A percentile compares a stretch with the other conserved stretches of the same genome.
These are phyloP conservation scores for Gaillardinia entomophila DNA, from an alignment of 805 yeast species.

Conservation along the genomic window DNA sequence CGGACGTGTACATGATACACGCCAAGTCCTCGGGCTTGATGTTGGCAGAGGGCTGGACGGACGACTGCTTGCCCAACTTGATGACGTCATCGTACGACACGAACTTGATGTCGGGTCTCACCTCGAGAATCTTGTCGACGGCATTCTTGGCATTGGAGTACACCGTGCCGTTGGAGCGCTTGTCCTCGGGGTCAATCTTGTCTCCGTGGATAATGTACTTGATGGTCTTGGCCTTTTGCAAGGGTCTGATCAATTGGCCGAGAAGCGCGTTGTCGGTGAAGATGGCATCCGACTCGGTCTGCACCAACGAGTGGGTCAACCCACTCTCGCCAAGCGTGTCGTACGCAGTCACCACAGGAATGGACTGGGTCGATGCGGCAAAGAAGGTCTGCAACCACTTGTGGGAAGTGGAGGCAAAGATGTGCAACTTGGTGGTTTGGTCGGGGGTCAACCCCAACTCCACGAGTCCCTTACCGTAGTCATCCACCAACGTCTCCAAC, in stretches of 20 bases:
- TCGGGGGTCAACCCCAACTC: conserved; percentile 65
- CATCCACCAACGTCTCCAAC: conserved; percentile 42
- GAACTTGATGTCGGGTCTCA: conserved; percentile 75
- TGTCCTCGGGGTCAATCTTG: conserved; percentile 53
- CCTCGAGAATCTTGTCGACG: conserved; percentile 49
- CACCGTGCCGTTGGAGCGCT: conserved; percentile 55
- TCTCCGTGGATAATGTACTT: conserved; percentile 71
- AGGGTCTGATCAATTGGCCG: conserved; percentile 61
- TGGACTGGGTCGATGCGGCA: conserved; percentile 70
- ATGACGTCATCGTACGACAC: conserved; percentile 60
- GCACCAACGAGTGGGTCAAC: conserved; percentile 74
- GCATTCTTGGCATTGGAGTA: conserved; percentile 56
- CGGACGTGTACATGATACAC: conserved; percentile 85
- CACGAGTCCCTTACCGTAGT: conserved; percentile 70
- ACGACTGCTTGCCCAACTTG: conserved; percentile 53
- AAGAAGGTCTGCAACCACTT: conserved; percentile 87
- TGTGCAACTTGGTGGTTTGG: conserved; percentile 60
- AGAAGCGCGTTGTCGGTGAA: conserved; percentile 81
- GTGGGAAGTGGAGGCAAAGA: conserved; percentile 83
- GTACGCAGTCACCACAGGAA: conserved; percentile 92
- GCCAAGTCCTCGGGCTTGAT: conserved; percentile 57
- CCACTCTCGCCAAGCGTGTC: conserved; percentile 91
- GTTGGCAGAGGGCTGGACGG: conserved; percentile 28
- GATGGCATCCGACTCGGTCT: conserved; percentile 73
- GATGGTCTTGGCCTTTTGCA: conserved; percentile 55